Conservation (phyloP, 2,329 filamentous ascomycete species). For the Fusarium sp. region DNA sequence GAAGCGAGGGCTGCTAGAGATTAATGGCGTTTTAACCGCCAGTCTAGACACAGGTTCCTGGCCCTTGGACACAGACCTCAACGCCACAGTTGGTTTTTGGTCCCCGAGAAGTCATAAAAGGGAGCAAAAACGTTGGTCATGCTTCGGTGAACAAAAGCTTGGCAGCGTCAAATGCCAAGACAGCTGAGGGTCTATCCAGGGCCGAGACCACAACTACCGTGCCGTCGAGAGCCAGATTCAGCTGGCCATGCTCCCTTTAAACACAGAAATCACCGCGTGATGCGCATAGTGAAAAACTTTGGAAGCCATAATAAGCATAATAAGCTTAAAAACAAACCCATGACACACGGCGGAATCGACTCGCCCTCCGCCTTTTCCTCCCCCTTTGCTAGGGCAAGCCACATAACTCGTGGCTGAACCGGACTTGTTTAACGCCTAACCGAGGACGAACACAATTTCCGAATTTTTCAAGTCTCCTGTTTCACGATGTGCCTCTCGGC, state of each 20-base stretch:
- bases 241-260: neutral
- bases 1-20: neutral
- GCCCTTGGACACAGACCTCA: neutral
- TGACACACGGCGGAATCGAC: neutral
- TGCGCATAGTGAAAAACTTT: neutral
- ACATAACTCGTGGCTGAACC: neutral
- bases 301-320: neutral
- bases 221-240: neutral
- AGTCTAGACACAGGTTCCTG: neutral
- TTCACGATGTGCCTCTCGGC: neutral
- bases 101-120: neutral
- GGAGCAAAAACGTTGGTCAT: neutral
- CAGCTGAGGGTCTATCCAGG: neutral
- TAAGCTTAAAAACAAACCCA: neutral
- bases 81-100: neutral
- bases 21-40: neutral
- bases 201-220: neutral
- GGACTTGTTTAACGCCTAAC: neutral
- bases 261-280: neutral
- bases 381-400: neutral
- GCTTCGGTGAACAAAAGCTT: neutral
- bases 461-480: neutral
- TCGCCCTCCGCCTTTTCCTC: neutral
- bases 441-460: neutral
- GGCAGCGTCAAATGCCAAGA: neutral